Base-by-base conservation (phyloP, 805 yeast species). In the Teunomyces atbi region DNA sequence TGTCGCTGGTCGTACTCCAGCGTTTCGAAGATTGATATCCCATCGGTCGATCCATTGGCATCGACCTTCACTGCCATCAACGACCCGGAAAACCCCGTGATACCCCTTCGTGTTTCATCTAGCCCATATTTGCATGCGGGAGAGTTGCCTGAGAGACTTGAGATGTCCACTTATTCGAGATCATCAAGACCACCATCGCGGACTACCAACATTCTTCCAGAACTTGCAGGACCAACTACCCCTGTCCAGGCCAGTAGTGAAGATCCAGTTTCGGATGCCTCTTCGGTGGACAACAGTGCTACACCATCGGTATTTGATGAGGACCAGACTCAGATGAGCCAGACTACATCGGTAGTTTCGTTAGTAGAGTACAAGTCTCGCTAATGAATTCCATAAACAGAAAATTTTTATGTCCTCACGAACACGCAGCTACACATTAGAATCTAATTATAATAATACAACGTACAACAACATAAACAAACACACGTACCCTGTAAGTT, bases 1-100 rank as follows among this genome's bases (percentile, higher is more conserved):
- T 84, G 88, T 58, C 79, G 92, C 49, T 85, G 89, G 85, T 80
- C 86, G 10, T 85, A 85, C 59, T 57, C 74, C 3, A 63, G 58
- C 43, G 55, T 72, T 23, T 46, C 50, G 19, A 59, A 54, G 44
- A 55, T 63, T 18, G 60, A 67, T 49, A 50, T 66, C 27, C 41
- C 41, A 15, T 56, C 59, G 26, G 47, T 53, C 5, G 72, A 72
- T 47, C 76, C 77, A 6, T 62, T 71, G 43, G 47, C 49, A 7
- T 13, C 40, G 11, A 13, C 21, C 20, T 19, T n/a, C 18, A 32
- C 28, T 12, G 19, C 28, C 4, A 23, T 26, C 34, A 20, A 32
- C 16, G 52, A 45, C 32, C 34, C 43, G n/a, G 52, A 48, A 29
- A 33, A 19, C 38, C 41, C 29, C 11, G 18, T 30, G 33, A 30